Base-by-base conservation (phyloP, 345 rosid species). In the Syzygium aromaticum region DNA sequence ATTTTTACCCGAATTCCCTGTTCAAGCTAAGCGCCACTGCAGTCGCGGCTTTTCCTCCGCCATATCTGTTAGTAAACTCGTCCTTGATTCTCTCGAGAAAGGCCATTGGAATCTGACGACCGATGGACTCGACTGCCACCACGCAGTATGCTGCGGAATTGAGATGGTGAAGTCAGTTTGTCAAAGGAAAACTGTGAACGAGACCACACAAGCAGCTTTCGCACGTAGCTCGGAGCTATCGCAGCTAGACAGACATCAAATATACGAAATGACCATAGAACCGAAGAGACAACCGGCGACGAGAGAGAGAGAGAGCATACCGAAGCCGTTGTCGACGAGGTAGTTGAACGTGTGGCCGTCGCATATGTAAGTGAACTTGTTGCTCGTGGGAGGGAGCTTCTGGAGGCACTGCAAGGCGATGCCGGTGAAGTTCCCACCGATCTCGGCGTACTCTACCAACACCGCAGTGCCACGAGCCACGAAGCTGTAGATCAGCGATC, bases 71-170 rank as follows among this genome's bases (percentile, higher is more conserved):
- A 57, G 73, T 88, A 51, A 86, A 86, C 59, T 91, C 93, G 21
- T 91, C 91, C 87, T 89, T 91, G 53, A 91, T 88, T 64, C 90
- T 90, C 86, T 91, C 91, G 57, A 91, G 89, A 86, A 88, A 90
- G 84, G 90, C 92, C 73, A 90, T 91, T 51, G 92, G 92, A 85
- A 89, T 86, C 87, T 91, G 90, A 51, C 91, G 87, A 73, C 92
- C 91, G 2, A 89, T 89, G 61, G 93, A 86, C 88, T 91, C 93
- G 43, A 87, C 90, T 25, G 93, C 93, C 56, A 91, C 93, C 59
- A 91, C 89, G 38, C 93, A 91, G 88, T 87, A 91, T 38, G 91
- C 93, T 91, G 93, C 90, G 73, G 25, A n/a, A 51, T 84, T 23
- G 53, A 59, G 67, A 59, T 59, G 67, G 67, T 30, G 13, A 5